Percentiles rank a stretch among this genome's conserved stretches.
Evolutionary conservation across 495 filamentous ascomycete genomes (phyloP).

Genomic region (Talaromyces ruber): DNA sequence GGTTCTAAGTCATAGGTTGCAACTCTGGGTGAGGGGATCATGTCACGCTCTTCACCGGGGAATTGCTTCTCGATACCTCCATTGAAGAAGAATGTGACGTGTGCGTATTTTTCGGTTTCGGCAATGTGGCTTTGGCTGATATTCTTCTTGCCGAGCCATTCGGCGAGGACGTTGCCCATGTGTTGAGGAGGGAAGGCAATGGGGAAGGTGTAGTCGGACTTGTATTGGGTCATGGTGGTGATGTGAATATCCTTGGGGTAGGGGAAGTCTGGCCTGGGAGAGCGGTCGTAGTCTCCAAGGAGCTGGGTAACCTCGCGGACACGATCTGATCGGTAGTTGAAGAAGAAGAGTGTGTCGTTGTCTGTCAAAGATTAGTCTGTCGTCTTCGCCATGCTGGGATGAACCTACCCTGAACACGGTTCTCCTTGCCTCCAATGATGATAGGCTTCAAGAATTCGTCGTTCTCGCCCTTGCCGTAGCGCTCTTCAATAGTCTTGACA

Average conservation of each 20-base stretch:
- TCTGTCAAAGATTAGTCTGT: slow-evolving; percentile 37
- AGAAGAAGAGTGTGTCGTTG: slow-evolving; percentile 94
- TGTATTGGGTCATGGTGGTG: slow-evolving; percentile 99
- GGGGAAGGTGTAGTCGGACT: slow-evolving; percentile 86
- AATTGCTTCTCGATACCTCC: slow-evolving; percentile 97
- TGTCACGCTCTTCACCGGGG: slow-evolving; percentile 74
- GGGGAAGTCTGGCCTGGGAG: slow-evolving; percentile 81
- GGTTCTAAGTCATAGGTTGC: slow-evolving; percentile 95
- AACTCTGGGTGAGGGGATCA: slow-evolving; percentile 67
- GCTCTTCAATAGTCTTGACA: slow-evolving; percentile 75
- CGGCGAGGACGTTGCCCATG: slow-evolving; percentile 94
- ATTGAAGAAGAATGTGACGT: slow-evolving; percentile 99
- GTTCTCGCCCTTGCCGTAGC: slow-evolving; percentile 79
- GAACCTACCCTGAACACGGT: slow-evolving; percentile 66
- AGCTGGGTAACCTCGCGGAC: slow-evolving; percentile 95
- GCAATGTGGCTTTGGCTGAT: slow-evolving; percentile 92
- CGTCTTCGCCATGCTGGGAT: background rate
- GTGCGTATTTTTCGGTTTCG: slow-evolving; percentile 98
- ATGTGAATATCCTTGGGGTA: slow-evolving; percentile 87
- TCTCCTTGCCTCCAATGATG: slow-evolving; percentile 78
- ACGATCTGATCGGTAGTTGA: slow-evolving; percentile 99
- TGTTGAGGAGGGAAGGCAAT: slow-evolving; percentile 90
- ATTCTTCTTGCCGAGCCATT: slow-evolving; percentile 83
- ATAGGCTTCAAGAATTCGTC: slow-evolving; percentile 99
- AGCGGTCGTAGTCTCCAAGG: slow-evolving; percentile 83